Evolutionary conservation across 108 stramenopile species (phyloP), one percentile per base, ranked within the genome.

Genomic region (Nannochloropsis gaditana): DNA sequence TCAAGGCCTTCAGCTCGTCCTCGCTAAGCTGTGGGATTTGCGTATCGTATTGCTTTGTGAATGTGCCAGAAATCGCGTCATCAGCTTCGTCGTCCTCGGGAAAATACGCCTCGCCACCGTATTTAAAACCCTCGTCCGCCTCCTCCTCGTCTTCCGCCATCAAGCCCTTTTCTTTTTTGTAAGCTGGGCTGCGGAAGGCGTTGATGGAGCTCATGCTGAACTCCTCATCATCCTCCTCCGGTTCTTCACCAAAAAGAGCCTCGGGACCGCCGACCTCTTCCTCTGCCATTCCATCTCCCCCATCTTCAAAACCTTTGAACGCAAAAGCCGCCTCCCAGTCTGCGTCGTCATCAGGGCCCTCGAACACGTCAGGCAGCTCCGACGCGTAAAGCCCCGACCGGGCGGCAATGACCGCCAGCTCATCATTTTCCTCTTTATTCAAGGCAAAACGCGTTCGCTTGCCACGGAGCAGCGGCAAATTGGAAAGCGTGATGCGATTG

Each of bases 221-320:
- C 80, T 19, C 80, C 31, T 80, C 80, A 21, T 80, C 17, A 9
- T 80, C 80, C 80, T 80, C 31, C 80, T 80, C 80, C 11, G 21
- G 31, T 21, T 80, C 80, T 9, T 80, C 47, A 15, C 47, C 47
- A 50, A 50, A 50, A 10, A 50, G 11, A 10, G 15, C 47, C 47
- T 50, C 47, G 11, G 47, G 47, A 10, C 47, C 47, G 11, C 47
- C 80, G 1, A 21, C 21, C 11, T 31, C 80, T 21, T 80, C 80
- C 21, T 80, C 80, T 9, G 9, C 80, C 80, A 21, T 21, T 21
- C 17, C 80, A 21, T 80, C 80, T 9, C n/a, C 21, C 80, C 21
- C 80, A 21, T 80, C 80, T 9, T 80, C 21, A 31, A 80, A 31
- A 80, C 21, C 80, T 9, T 80, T 19, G 80, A 80, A 19, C n/a